These are phyloP conservation scores for Asterophora parasitica DNA, from an alignment of 768 basidiomycete genomes.

Conservation along the genomic window DNA sequence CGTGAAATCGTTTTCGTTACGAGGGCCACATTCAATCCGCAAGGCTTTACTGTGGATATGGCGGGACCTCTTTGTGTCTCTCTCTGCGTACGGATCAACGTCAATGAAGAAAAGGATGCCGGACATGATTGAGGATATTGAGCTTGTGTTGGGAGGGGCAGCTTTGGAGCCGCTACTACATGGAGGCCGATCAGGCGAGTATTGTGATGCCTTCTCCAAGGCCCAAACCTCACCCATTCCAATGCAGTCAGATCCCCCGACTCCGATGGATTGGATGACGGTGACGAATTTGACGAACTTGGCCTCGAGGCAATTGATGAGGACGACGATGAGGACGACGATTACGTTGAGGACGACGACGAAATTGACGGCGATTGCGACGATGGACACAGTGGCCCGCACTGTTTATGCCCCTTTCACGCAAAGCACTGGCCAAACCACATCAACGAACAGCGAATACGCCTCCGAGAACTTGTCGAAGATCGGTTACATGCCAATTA, in stretches of 20 bases:
- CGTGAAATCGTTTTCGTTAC: constrained; percentile 45
- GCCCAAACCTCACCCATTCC: neutral
- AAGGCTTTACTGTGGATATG: constrained; percentile 57
- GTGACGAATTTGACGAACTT: constrained; percentile 30
- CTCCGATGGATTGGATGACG: constrained; percentile 25
- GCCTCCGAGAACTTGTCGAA: constrained; percentile 42
- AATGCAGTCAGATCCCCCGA: neutral
- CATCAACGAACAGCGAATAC: constrained; percentile 34
- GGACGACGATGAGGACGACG: constrained; percentile 4
- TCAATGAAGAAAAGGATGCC: constrained; percentile 29
- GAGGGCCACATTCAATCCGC: constrained; percentile 43
- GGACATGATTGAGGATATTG: constrained; percentile 59
- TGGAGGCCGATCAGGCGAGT: constrained; percentile 52
- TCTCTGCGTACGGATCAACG: constrained; percentile 37
- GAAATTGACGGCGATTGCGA: constrained; percentile 24
- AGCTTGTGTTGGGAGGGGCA: constrained; percentile 43
- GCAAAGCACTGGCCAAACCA: constrained; percentile 49
- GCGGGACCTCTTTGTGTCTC: constrained; percentile 60
- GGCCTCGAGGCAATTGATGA: constrained; percentile 14
- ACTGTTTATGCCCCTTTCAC: constrained; percentile 31
- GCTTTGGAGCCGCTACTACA: constrained; percentile 47
- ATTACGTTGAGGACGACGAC: constrained; percentile 18
- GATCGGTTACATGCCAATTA: constrained; percentile 43
- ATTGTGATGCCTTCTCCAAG: neutral
- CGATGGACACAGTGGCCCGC: constrained; percentile 28